Base-by-base conservation (phyloP, 768 basidiomycete genomes). In the Mycena rebaudengoi region DNA sequence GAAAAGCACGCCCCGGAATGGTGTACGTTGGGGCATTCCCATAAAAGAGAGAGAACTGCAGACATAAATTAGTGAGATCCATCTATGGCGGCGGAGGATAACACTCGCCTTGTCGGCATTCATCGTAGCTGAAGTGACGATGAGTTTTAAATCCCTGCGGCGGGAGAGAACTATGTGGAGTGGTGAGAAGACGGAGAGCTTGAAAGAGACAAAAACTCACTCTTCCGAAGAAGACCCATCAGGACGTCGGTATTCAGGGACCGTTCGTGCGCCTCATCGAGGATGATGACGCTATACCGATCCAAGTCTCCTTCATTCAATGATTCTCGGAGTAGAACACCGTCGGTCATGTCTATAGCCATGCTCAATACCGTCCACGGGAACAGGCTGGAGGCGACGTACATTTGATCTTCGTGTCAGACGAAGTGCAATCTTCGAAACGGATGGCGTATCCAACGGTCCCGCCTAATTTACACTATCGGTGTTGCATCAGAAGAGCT, bases 61-160 rank as follows among this genome's bases (percentile, higher is more conserved):
- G 33, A 29, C 40, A 32, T 45, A n/a, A 53, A 50, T 25, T 3
- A 51, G 18, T n/a, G 8, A 13, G 26, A n/a, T 43, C 32, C 6
- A 28, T 37, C 18, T n/a, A n/a, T n/a, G n/a, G n/a, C n/a, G n/a
- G 28, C 11, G 57, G 35, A 60, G 23, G 29, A 39, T 49, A 29
- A 29, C 28, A 18, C 79, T 52, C 67, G 93, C 96, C 89, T 99
- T 99, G 49, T 98, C 96, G 1, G 98, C 94, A 74, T 99, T 99
- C 98, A 99, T 99, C 4, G 98, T 99, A 3, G 98, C 98, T 8
- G 98, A 99, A 1, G 98, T 99, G 37, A 99, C 96, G 67, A 99
- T 95, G 41, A 99, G 87, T 76, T 95, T 99, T 41, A 99, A 80
- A 74, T 99, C 98, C 58, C 96, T 83, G 62, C 98, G 83, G 4